Evolutionary conservation across 495 filamentous ascomycete genomes (phyloP), one percentile per base, ranked within the genome.

Genomic region (Hypoxylon fragiforme): DNA sequence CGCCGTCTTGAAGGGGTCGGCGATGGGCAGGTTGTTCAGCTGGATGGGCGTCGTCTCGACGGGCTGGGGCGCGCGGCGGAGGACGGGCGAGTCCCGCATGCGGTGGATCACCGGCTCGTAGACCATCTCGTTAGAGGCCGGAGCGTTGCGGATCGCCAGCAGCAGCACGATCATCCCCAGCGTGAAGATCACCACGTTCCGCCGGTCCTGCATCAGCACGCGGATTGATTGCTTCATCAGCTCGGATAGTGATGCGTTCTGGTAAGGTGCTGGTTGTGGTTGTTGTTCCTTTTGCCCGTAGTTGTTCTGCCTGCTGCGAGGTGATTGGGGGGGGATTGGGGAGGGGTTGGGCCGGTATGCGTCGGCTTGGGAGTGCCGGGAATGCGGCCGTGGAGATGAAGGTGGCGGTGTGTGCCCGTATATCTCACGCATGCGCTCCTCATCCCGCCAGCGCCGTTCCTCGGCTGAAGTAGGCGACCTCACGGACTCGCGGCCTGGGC

Each of bases 221-320:
- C 80, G 77, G 54, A 89, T 63, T 16, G 89, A 90, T 54, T 89
- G 87, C 28, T 81, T 66, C 14, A 94, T 40, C 13, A 95, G 75
- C 15, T 82, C 82, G 0, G 73, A 70, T 3, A 89, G 76, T 5
- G 71, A 72, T 0, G 69, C 67, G 16, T 74, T 69, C 20, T 79
- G 63, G 42, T 69, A 64, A 0, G 49, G 38, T 11, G 24, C 24
- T 4, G 4, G 24, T 9, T 58, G 48, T 18, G 48, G 45, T 0
- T 19, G 37, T 3, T 43, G 13, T 9, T 66, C 50, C 7, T 50
- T 56, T 3, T 53, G 44, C 21, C 63, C 59, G 21, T 50, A 65
- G 2, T 44, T 37, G 18, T 59, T 41, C 15, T 50, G 53, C 6
- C n/a, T 9, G 9, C 64, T 55, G 1, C 41, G 57, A 11, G 26